Conservation (phyloP, 768 basidiomycete genomes). For the Suillus brevipes region DNA sequence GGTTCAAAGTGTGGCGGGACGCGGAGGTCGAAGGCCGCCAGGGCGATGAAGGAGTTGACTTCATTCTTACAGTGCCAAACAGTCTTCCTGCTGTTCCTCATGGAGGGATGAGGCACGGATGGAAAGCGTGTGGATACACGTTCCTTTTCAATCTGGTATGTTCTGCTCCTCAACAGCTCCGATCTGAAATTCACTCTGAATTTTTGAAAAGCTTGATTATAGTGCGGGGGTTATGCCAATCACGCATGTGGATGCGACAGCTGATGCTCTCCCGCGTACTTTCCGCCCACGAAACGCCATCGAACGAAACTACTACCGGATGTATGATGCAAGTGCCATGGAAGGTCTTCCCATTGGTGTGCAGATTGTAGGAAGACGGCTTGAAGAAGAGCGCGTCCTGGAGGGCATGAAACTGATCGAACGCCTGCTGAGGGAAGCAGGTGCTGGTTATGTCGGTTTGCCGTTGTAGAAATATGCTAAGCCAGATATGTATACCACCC, state of each 20-base stretch:
- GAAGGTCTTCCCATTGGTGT: constrained; percentile 46
- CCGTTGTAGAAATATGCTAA: constrained; percentile 13
- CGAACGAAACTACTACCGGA: constrained; percentile 40
- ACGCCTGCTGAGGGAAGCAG: constrained; percentile 23
- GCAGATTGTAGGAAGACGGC: constrained; percentile 42
- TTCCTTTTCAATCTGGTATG: constrained; percentile 68
- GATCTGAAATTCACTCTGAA: not conserved
- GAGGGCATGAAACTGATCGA: constrained; percentile 46
- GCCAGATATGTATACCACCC: not conserved
- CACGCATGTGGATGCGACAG: constrained; percentile 33
- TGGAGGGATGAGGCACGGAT: constrained; percentile 51
- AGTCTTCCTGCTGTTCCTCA: constrained; percentile 61
- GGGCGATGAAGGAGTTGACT: constrained; percentile 54
- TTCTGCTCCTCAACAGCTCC: not conserved
- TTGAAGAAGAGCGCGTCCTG: constrained; percentile 50
- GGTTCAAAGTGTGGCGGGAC: constrained; percentile 38
- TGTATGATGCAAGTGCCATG: constrained; percentile 44
- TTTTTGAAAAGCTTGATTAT: constrained; percentile 40
- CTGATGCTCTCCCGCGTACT: constrained; percentile 32
- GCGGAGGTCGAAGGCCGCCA: constrained; percentile 21
- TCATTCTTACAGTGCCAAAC: constrained; percentile 60
- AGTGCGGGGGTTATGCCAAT: constrained; percentile 48
- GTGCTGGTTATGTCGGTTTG: constrained; percentile 27
- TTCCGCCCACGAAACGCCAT: constrained; percentile 35
- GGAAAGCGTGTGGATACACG: constrained; percentile 62